Conservation (phyloP, 176 grass and related monocot genomes). For the Stipa capillata region DNA sequence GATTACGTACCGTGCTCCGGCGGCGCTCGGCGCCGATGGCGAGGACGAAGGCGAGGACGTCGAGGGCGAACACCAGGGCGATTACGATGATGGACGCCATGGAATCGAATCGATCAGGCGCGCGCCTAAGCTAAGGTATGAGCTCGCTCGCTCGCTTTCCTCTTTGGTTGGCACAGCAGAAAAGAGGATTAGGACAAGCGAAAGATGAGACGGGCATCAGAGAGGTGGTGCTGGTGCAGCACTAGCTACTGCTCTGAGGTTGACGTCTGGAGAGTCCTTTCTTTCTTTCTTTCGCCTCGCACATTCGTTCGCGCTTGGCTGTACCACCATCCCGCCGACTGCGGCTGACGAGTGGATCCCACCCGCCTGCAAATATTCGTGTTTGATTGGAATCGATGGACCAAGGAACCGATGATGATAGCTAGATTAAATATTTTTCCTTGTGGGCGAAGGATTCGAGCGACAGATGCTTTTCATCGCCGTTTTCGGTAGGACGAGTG, state of each 20-base stretch:
- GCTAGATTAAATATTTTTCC: no score
- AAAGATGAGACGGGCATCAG: neutral
- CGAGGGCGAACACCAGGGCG: constrained; percentile 35
- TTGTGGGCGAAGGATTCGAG: neutral
- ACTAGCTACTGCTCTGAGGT: constrained; percentile 2
- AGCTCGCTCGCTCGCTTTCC: neutral
- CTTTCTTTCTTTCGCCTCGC: no score
- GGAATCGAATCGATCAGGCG: no score
- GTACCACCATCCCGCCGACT: no score
- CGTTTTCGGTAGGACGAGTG: neutral
- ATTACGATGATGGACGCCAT: constrained; percentile 49
- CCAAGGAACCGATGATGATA: no score
- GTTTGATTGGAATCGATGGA: no score
- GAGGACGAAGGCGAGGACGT: constrained; percentile 81
- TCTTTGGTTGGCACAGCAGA: neutral
- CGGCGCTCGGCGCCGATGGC: constrained; percentile 79
- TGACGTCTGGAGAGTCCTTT: no score
- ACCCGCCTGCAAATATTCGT: no score
- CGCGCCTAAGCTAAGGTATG: no score
- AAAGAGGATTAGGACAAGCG: neutral
- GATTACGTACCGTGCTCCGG: constrained; percentile 52
- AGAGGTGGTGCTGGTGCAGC: no score
- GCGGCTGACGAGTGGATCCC: no score
- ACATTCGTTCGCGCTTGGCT: no score
- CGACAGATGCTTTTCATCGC: neutral